These are phyloP conservation scores for Nissolia schottii DNA, from an alignment of 306 rosid species.

Conservation along the genomic window DNA sequence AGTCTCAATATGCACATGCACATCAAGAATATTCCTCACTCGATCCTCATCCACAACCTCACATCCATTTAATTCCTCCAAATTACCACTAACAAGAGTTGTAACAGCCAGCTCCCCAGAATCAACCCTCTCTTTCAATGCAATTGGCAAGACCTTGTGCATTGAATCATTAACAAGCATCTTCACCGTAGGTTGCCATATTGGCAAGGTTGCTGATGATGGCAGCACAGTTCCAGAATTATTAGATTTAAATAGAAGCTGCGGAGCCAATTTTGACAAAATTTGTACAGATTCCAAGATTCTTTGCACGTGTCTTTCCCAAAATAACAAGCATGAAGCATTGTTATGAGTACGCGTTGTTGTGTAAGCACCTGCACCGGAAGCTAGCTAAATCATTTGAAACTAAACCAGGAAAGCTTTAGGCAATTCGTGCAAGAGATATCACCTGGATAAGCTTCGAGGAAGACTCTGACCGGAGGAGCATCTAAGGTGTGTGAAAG, in stretches of 20 bases:
- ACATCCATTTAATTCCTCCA: slow-evolving; percentile 39
- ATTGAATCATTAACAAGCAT: slow-evolving; percentile 54
- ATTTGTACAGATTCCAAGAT: slow-evolving; percentile 58
- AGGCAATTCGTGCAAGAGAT: background rate
- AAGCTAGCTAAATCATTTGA: background rate
- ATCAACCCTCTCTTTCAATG: slow-evolving; percentile 43
- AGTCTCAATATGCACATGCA: slow-evolving; percentile 45
- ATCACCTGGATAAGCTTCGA: slow-evolving; percentile 68
- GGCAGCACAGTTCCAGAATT: slow-evolving; percentile 19
- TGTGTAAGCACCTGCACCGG: slow-evolving; percentile 76
- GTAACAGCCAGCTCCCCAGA: slow-evolving; percentile 65
- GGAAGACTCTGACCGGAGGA: slow-evolving; percentile 57
- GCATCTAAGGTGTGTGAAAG: slow-evolving; percentile 38
- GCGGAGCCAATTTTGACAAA: slow-evolving; percentile 46
- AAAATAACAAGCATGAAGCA: slow-evolving; percentile 66
- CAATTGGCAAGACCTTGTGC: slow-evolving; percentile 47
- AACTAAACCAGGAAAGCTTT: slow-evolving; percentile 2
- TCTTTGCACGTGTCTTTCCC: slow-evolving; percentile 80
- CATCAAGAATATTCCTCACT: slow-evolving; percentile 33
- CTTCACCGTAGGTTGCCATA: slow-evolving; percentile 39
- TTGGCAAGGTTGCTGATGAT: slow-evolving; percentile 15
- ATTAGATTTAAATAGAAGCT: slow-evolving; percentile 44
- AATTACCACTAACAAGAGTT: slow-evolving; percentile 55
- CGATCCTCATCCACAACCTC: slow-evolving; percentile 32
- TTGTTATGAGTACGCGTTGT: slow-evolving; percentile 74